These are phyloP conservation scores for Suillus subaureus DNA, from an alignment of 768 basidiomycete species.

Conservation along the genomic window DNA sequence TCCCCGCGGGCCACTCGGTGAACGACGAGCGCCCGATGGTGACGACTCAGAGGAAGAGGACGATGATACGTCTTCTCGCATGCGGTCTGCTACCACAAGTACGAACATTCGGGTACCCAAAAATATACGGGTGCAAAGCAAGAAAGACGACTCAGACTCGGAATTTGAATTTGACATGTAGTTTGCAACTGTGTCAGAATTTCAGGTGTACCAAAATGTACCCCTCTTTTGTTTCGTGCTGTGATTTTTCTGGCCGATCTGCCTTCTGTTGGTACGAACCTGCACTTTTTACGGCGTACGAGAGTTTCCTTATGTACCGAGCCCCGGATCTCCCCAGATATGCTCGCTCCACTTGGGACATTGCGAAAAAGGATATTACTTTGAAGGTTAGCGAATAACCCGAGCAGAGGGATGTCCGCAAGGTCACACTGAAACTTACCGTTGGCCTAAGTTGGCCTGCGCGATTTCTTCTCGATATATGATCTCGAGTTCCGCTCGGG, in stretches of 20 bases:
- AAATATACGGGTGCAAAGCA: constrained; percentile 52
- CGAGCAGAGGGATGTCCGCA: not conserved
- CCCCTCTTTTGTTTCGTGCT: not conserved
- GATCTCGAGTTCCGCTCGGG: not conserved
- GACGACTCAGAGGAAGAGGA: constrained; percentile 50
- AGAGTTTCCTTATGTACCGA: not conserved
- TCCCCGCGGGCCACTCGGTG: constrained; percentile 39
- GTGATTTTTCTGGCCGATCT: not conserved
- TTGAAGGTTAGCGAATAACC: not conserved
- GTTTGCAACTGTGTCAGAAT: constrained; percentile 5
- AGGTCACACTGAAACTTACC: not conserved
- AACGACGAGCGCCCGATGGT: constrained; percentile 35
- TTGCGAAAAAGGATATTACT: not conserved
- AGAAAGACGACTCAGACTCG: constrained; percentile 73
- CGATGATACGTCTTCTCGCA: constrained; percentile 51
- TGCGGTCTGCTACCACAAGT: constrained; percentile 59
- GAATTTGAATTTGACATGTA: constrained; percentile 79
- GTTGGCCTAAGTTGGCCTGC: not conserved
- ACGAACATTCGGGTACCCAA: constrained; percentile 52
- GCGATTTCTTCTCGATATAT: not conserved
- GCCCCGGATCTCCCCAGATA: not conserved
- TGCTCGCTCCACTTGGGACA: not conserved
- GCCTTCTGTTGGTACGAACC: not conserved
- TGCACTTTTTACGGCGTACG: not conserved
- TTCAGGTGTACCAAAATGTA: not conserved